phyloP scores from a whole-genome alignment of 257 asterid species.

The Plantago elongata region DNA sequence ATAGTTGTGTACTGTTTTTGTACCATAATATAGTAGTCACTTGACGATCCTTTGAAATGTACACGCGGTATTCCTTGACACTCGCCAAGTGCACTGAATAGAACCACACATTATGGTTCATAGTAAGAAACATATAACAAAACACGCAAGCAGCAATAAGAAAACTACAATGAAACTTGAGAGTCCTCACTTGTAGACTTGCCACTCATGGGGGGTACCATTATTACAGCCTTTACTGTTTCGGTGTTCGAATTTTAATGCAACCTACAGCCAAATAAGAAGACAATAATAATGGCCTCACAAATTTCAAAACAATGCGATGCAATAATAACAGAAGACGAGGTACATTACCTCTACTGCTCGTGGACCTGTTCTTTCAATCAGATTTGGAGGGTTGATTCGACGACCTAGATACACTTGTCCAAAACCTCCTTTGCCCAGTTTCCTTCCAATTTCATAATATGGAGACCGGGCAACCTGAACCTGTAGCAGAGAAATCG shows the following conservation, averaged over 20 bases:
- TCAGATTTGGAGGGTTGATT: constrained; percentile 50
- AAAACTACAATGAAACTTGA: not conserved
- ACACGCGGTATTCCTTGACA: constrained; percentile 48
- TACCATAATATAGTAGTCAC: constrained; percentile 47
- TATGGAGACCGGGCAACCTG: constrained; percentile 89
- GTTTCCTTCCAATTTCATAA: constrained; percentile 58
- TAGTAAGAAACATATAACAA: not conserved
- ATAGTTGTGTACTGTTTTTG: not conserved
- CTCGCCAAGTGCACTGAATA: constrained; percentile 30
- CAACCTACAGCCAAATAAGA: constrained; percentile 46
- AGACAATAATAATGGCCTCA: not conserved
- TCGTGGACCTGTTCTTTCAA: constrained; percentile 77
- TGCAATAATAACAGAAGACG: constrained; percentile 7
- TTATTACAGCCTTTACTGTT: constrained; percentile 42
- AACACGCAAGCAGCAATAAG: not conserved
- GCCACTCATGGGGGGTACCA: constrained; percentile 59
- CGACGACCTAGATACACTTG: constrained; percentile 91
- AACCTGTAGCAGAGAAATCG: constrained; percentile 44
- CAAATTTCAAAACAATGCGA: constrained; percentile 6
- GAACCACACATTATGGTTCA: not conserved
- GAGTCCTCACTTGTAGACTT: constrained; percentile 42
- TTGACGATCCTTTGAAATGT: constrained; percentile 43
- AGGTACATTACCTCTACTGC: constrained; percentile 60
- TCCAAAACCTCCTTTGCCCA: constrained; percentile 97
- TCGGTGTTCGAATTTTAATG: constrained; percentile 51